Evolutionary conservation across 2,329 filamentous ascomycete genomes (phyloP), one percentile per base, ranked within the genome.

Genomic region (Talaromyces piceae): DNA sequence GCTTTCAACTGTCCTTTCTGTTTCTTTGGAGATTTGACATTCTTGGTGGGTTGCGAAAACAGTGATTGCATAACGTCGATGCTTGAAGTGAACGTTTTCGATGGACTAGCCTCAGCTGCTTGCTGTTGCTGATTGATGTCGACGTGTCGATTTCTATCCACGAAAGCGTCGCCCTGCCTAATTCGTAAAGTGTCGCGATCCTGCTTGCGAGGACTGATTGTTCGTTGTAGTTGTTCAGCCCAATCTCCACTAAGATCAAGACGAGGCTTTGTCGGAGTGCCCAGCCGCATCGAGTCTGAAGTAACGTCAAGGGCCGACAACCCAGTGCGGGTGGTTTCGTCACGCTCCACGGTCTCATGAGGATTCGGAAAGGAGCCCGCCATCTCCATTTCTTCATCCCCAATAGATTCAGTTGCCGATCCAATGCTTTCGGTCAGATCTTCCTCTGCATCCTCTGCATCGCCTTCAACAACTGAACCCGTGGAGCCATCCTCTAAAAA

Each of bases 41-140:
- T 67, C 53, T 63, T 63, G 56, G 27, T 27, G 13, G 83, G 78
- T 69, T 86, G 81, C 67, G 87, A 86, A 70, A 94, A 96, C 51
- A 96, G 75, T 45, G 89, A 95, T 66, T 95, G 91, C 89, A 95
- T 96, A 66, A 96, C 75, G 73, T 96, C 93, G 71, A 97, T 95
- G 63, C 87, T 91, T 18, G 87, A 95, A 18, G 83, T 80, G 68
- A 95, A 91, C 1, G 86, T 84, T 57, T 81, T 81, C 49, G 78
- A 76, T 13, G 55, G 60, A 11, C 57, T 54, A 22, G 57, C 56
- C 9, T 52, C 55, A 51, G 28, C 57, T 56, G 5, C 50, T 43
- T 25, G 50, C 55, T 3, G 59, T 58, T 41, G 60, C 50, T 59
- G 62, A 46, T 64, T 60, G 20, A 65, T 66, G 45, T 65, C 70